Conservation (phyloP, 2,329 filamentous ascomycete species). For the Blastomyces emzantsi region DNA sequence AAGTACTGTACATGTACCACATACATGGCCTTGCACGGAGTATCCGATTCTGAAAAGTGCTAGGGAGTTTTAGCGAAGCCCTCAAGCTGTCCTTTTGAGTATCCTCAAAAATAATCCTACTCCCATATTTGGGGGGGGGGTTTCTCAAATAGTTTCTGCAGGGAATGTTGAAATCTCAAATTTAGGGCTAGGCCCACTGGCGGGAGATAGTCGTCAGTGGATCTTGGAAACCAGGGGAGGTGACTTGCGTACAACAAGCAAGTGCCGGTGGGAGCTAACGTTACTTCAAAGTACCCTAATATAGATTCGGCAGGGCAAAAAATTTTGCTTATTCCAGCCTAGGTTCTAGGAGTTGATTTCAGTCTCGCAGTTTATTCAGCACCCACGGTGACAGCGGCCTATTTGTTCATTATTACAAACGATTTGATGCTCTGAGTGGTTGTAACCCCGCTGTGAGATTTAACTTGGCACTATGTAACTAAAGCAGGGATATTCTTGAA, state of each 20-base stretch:
- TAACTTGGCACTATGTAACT: not conserved
- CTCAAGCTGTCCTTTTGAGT: not conserved
- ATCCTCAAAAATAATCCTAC: slow-evolving; percentile 4
- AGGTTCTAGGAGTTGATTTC: not conserved
- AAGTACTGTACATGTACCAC: not conserved
- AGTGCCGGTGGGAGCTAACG: not conserved
- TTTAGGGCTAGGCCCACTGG: not conserved
- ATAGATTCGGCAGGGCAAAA: not conserved
- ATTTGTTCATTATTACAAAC: not conserved
- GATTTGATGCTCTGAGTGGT: not conserved
- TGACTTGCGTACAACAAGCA: not conserved
- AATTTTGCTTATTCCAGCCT: not conserved
- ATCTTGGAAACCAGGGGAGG: not conserved
- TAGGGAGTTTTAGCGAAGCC: not conserved
- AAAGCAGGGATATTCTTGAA: not conserved
- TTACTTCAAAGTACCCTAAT: not conserved
- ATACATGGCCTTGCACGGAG: not conserved
- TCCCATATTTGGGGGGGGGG: not conserved
- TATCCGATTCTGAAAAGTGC: not conserved
- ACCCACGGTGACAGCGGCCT: not conserved
- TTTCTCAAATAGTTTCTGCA: slow-evolving; percentile 1
- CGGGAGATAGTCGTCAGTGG: not conserved
- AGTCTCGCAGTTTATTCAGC: not conserved
- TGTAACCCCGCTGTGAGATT: not conserved
- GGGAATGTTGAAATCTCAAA: not conserved